Evolutionary conservation across 1,284 basidiomycete species (phyloP).

Genomic region (Fomitopsis pinicola): DNA sequence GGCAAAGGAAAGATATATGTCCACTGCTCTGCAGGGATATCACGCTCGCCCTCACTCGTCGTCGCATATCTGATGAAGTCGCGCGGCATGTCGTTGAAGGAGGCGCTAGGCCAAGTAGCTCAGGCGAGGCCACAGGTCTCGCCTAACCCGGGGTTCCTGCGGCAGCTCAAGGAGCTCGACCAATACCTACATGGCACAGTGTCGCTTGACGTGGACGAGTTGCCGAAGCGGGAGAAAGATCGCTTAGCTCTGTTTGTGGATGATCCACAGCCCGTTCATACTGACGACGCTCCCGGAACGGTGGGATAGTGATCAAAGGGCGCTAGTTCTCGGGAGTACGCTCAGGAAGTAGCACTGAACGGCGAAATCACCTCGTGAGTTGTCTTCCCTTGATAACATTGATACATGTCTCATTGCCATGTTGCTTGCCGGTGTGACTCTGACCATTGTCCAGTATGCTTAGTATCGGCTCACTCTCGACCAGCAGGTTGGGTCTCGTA

Average conservation of each 20-base stretch:
- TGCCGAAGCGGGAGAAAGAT: slow-evolving; percentile 28
- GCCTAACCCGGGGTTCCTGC: slow-evolving; percentile 36
- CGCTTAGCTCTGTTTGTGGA: slow-evolving; percentile 28
- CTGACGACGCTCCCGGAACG: not conserved
- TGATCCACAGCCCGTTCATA: not conserved
- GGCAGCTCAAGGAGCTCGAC: slow-evolving; percentile 36
- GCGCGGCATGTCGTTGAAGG: slow-evolving; percentile 28
- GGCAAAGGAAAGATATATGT: slow-evolving; percentile 44
- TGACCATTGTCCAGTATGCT: too few relatives aligned
- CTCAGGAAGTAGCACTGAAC: too few relatives aligned
- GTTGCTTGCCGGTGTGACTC: too few relatives aligned
- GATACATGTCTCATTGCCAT: too few relatives aligned
- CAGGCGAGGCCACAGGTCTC: slow-evolving; percentile 27
- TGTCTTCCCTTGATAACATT: too few relatives aligned
- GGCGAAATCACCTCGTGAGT: too few relatives aligned
- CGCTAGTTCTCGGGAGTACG: too few relatives aligned
- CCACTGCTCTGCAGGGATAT: slow-evolving; percentile 48
- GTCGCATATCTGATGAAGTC: slow-evolving; percentile 46
- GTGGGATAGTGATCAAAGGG: not conserved
- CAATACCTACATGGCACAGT: slow-evolving; percentile 21
- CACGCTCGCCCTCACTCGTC: slow-evolving; percentile 45
- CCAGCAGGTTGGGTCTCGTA: too few relatives aligned
- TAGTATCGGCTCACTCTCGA: too few relatives aligned
- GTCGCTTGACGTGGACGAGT: slow-evolving; percentile 28
- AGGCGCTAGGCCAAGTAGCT: slow-evolving; percentile 30